phyloP scores from a whole-genome alignment of 2,329 filamentous ascomycete genomes.

The Blastomyces gilchristii region DNA sequence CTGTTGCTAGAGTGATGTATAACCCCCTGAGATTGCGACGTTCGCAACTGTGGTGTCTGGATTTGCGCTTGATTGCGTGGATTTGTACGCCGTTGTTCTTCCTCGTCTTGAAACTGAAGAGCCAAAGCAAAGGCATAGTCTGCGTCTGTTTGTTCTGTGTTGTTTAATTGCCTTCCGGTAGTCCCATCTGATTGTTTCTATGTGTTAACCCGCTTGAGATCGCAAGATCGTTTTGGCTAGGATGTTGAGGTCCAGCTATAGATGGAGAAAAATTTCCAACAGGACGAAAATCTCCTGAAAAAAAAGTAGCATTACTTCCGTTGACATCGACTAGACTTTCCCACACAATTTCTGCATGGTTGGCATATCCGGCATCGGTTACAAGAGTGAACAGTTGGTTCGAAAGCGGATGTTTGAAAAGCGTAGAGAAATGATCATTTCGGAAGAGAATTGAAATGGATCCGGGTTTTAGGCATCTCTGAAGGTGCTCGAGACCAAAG shows the following conservation, averaged over 20 bases:
- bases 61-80: conserved; percentile 23
- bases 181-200: background rate
- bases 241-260: conserved; percentile 22
- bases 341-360: conserved; percentile 89
- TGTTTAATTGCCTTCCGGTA: conserved; percentile 30
- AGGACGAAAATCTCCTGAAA: conserved; percentile 78
- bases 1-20: background rate
- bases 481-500: conserved; percentile 67
- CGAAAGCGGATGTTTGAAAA: conserved; percentile 78
- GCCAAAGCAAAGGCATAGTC: conserved; percentile 83
- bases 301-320: conserved; percentile 71
- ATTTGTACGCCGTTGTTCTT: conserved; percentile 65
- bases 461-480: conserved; percentile 59
- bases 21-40: background rate
- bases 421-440: conserved; percentile 92
- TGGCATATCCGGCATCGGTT: conserved; percentile 82
- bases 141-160: conserved; percentile 57
- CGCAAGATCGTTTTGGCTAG: conserved; percentile 22
- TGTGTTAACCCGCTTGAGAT: conserved; percentile 2
- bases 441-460: conserved; percentile 85
- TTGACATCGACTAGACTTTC: conserved; percentile 84
- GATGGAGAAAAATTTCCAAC: conserved; percentile 51
- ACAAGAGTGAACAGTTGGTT: conserved; percentile 71
- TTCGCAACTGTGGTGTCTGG: conserved; percentile 10
- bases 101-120: conserved; percentile 87